Base-by-base conservation (phyloP, 2,329 filamentous ascomycete genomes). In the Cucurbitaria berberidis region DNA sequence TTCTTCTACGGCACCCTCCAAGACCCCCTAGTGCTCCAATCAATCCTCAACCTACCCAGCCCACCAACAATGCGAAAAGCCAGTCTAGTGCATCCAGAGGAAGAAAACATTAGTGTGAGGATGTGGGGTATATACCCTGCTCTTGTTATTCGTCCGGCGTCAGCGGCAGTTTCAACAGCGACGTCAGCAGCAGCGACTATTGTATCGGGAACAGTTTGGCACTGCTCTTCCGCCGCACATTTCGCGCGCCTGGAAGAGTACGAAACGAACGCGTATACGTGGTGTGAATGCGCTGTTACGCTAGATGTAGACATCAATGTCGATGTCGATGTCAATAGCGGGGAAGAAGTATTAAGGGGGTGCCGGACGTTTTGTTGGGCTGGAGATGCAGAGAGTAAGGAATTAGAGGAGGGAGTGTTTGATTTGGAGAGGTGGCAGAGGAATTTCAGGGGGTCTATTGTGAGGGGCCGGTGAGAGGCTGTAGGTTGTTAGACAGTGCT, bases 51-150 rank as follows among this genome's bases (percentile, higher is more conserved):
- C 16, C 62, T 72, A n/a, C 39, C 57, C 6, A 50, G 65, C 34
- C 52, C 52, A 9, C 68, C 63, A 5, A 51, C 42, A n/a, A 5
- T 26, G 24, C 24, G 9, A 26, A 26, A 26, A 26, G 24, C 24
- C 5, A 5, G 24, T 5, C 9, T 5, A 26, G 5, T 26, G 9
- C 24, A 9, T 26, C 5, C 9, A 26, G 24, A 26, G 24, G 24
- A 26, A 26, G 24, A 9, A 26, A 26, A 26, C 5, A 26, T 26
- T 5, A 26, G 5, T 13, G 54, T 67, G 39, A 72, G 63, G 46
- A 65, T 74, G 63, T 74, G 67, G 68, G 66, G 69, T 26, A 69
- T 68, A 46, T 74, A 74, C 60, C 70, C 70, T 42, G 53, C 58
- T 30, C 45, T 70, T 26, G 24, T n/a, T n/a, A n/a, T n/a, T n/a